Conservation (phyloP, 1,284 basidiomycete genomes). For the Porphyrellus sp. region DNA sequence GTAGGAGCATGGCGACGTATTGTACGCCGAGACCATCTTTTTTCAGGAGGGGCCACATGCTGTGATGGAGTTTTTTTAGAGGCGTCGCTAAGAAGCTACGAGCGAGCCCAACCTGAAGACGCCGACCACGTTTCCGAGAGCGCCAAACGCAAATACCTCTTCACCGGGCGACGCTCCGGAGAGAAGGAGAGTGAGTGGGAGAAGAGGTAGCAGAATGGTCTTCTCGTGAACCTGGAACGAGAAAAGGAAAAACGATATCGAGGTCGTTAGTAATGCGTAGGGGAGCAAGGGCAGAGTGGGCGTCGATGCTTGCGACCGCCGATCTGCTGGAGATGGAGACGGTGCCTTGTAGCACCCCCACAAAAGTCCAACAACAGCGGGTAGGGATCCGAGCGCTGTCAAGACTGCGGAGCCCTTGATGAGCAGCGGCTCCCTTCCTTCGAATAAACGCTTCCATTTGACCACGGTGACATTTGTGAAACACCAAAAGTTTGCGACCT, state of each 20-base stretch:
- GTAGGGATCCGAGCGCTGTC: constrained; percentile 63
- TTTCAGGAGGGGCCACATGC: constrained; percentile 88
- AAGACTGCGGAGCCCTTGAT: constrained; percentile 57
- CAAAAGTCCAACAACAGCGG: constrained; percentile 55
- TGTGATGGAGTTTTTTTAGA: constrained; percentile 30
- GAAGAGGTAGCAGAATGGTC: constrained; percentile 82
- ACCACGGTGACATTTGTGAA: constrained; percentile 77
- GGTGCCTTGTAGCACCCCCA: constrained; percentile 46
- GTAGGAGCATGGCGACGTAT: constrained; percentile 60
- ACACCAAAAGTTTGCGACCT: constrained; percentile 96
- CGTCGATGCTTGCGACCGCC: constrained; percentile 27
- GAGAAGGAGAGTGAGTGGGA: constrained; percentile 80
- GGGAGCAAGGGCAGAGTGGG: constrained; percentile 63
- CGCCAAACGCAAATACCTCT: constrained; percentile 73
- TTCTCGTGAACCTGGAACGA: constrained; percentile 97
- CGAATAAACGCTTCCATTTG: constrained; percentile 71
- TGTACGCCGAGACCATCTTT: constrained; percentile 77
- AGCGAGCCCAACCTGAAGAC: constrained; percentile 69
- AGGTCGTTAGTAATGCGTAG: constrained; percentile 68
- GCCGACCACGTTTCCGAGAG: constrained; percentile 82
- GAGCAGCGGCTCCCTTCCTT: constrained; percentile 39
- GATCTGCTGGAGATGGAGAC: constrained; percentile 8
- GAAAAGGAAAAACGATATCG: constrained; percentile 91
- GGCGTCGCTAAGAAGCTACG: not conserved
- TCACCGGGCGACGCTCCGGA: constrained; percentile 60